A percentile compares a stretch with the other conserved stretches of the same genome.
These are phyloP conservation scores for Lasiosphaeria ovina DNA, from an alignment of 495 filamentous ascomycete genomes.

Conservation along the genomic window DNA sequence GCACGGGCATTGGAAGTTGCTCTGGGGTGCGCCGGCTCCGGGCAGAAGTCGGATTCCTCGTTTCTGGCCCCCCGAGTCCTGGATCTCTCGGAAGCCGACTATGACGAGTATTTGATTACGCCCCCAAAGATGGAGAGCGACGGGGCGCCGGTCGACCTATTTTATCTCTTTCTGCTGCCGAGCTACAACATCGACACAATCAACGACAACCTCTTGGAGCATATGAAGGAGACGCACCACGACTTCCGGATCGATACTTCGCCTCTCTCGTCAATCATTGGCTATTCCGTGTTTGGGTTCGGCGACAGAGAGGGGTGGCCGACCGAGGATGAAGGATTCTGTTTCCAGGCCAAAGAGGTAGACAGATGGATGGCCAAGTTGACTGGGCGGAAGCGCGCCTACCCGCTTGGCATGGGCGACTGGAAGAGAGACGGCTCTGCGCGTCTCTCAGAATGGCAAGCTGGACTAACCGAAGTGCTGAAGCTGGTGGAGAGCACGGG, in stretches of 20 bases:
- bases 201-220: conserved; percentile 74
- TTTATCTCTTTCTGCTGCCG: conserved; percentile 82
- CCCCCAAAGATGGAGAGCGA: conserved; percentile 49
- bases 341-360: conserved; percentile 80
- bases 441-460: conserved; percentile 71
- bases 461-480: conserved; percentile 70
- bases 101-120: conserved; percentile 84
- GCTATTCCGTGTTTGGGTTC: conserved; percentile 92
- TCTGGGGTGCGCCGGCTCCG: conserved; percentile 9
- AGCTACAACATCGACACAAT: conserved; percentile 92
- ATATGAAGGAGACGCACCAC: conserved; percentile 86
- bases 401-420: conserved; percentile 84
- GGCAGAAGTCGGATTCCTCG: conserved; percentile 12
- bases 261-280: conserved; percentile 69
- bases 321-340: conserved; percentile 84
- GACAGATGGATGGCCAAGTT: conserved; percentile 96
- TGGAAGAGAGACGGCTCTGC: conserved; percentile 66
- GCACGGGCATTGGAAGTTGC: conserved; percentile 39
- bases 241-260: conserved; percentile 95
- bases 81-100: conserved; percentile 81
- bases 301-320: conserved; percentile 91
- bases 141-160: conserved; percentile 49
- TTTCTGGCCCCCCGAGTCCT: conserved; percentile 64
- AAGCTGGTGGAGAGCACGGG: conserved; percentile 59
- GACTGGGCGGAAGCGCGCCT: conserved; percentile 73